phyloP scores from a whole-genome alignment of 768 basidiomycete genomes.

The Tricholoma sp. region DNA sequence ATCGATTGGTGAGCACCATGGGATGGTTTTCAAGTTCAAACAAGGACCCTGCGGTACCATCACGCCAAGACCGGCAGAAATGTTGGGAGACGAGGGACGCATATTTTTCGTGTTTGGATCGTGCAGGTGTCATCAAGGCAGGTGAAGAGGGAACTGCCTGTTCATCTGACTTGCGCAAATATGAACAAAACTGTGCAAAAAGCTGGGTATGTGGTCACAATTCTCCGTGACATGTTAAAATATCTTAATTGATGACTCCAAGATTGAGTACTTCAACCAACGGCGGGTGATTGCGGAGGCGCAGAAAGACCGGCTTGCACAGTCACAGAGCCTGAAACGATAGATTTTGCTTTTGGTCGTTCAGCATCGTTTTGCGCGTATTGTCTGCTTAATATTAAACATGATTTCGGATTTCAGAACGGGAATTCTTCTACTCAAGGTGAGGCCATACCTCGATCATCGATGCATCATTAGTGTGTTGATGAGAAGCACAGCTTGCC shows the following conservation, averaged over 20 bases:
- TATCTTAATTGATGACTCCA: constrained; percentile 3
- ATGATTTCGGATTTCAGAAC: background rate
- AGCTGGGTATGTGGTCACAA: constrained; percentile 68
- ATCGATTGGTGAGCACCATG: constrained; percentile 20
- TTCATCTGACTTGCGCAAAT: constrained; percentile 45
- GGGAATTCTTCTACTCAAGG: too few relatives aligned
- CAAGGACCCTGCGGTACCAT: constrained; percentile 33
- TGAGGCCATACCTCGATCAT: too few relatives aligned
- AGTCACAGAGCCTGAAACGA: constrained; percentile 28
- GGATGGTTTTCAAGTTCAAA: constrained; percentile 38
- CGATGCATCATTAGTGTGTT: background rate
- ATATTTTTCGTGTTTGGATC: constrained; percentile 84
- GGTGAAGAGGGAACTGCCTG: constrained; percentile 67
- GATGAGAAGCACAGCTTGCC: background rate
- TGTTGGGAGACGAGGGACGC: constrained; percentile 86
- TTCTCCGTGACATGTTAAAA: background rate
- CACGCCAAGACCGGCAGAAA: constrained; percentile 62
- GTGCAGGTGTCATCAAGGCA: constrained; percentile 58
- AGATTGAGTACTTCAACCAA: constrained; percentile 97
- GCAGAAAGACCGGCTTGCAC: constrained; percentile 66
- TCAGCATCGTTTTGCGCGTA: background rate
- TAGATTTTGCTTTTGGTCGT: constrained; percentile 5
- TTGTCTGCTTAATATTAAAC: background rate
- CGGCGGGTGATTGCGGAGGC: constrained; percentile 76
- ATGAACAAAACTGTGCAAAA: constrained; percentile 74